Base-by-base conservation (phyloP, 129 eudicot species). In the Flaveria trinervia region DNA sequence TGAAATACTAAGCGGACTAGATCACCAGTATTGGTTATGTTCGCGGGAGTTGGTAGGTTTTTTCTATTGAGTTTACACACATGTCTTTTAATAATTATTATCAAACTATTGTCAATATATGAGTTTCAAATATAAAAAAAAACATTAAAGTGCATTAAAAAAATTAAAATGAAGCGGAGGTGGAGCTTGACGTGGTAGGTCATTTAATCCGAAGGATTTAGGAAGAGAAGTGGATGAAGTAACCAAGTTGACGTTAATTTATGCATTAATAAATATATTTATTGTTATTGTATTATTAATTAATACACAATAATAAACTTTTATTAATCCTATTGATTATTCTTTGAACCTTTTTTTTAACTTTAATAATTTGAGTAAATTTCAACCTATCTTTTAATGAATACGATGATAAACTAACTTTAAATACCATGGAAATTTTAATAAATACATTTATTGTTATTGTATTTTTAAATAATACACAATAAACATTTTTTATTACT, bases 221-320 rank as follows among this genome's bases (percentile, higher is more conserved):
- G 56, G 73, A 79, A 33, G 82, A 79, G 56, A 79, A 77, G 14
- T 59, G 14, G 65, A 60, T 60, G 54, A 78, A 72, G 74, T 54
- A 73, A 73, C 73, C 79, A 59, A 17, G 50, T 73, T 25, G 75
- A 65, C 50, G 73, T 70, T 36, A 4, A 36, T 5, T 36, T 36
- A 23, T 56, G 44, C n/a, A 39, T 65, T 43, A 33, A 70, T 18
- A 28, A 36, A 62, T 30, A 61, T 13, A 18, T 74, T 44, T 45
- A 23, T 61, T 3, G 16, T 15, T 36, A 36, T 36, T 5, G 41
- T 36, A 0, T 4, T 30, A 30, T 30, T 36, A 36, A 36, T 36
- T 36, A 36, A 36, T 36, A 36, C 41, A 36, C 41, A 4, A 36
- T 36, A 36, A 36, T 4, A 36, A 36, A 36, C 6, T 4, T 36